Conservation (phyloP, 495 filamentous ascomycete genomes). For the Xylaria intraflava region DNA sequence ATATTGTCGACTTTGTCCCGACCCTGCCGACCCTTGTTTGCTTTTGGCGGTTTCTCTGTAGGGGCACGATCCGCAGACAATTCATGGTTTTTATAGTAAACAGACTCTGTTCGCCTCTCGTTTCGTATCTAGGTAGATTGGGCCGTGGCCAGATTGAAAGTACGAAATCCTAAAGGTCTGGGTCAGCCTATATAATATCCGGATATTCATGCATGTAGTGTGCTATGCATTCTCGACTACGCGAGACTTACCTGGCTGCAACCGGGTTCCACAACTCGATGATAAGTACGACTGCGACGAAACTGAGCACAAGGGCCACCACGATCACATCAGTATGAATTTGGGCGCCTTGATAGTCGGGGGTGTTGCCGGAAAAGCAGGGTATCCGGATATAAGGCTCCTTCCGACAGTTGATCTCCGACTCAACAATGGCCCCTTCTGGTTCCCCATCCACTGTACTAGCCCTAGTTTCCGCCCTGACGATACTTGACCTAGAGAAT, state of each 20-base stretch:
- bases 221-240: background rate
- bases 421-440: slow-evolving; percentile 23
- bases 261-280: slow-evolving; percentile 32
- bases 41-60: background rate
- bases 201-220: background rate
- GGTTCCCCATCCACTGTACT: slow-evolving; percentile 18
- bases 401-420: slow-evolving; percentile 19
- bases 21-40: background rate
- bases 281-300: slow-evolving; percentile 28
- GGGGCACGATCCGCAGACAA: background rate
- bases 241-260: slow-evolving; percentile 25
- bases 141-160: slow-evolving; percentile 8
- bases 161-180: slow-evolving; percentile 2
- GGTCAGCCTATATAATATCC: background rate
- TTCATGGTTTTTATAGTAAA: background rate
- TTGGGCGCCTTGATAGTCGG: slow-evolving; percentile 22
- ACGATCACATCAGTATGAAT: slow-evolving; percentile 37
- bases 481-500: slow-evolving; percentile 26
- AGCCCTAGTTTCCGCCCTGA: slow-evolving; percentile 22
- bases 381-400: slow-evolving; percentile 20
- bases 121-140: slow-evolving; percentile 17
- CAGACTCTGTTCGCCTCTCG: background rate
- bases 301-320: slow-evolving; percentile 26
- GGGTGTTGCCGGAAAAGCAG: slow-evolving; percentile 17
- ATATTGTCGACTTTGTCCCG: background rate